These are phyloP conservation scores for Aspergillus eucalypticola DNA, from an alignment of 2,329 filamentous ascomycete species.

Conservation along the genomic window DNA sequence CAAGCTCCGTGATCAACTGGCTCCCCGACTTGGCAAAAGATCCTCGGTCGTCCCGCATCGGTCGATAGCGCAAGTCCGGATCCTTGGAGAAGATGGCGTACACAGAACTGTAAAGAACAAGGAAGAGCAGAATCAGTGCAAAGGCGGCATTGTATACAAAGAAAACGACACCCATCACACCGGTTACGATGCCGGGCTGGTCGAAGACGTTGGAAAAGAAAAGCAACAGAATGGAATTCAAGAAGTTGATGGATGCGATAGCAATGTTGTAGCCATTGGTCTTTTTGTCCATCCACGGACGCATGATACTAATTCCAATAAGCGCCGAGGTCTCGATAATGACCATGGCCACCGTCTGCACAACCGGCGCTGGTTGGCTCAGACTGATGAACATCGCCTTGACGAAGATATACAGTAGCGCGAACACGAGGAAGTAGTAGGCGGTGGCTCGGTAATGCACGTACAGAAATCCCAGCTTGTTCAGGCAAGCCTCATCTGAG, in stretches of 20 bases:
- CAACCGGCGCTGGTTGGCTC: slow-evolving; percentile 66
- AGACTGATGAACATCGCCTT: slow-evolving; percentile 88
- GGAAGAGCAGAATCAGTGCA: slow-evolving; percentile 75
- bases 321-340: slow-evolving; percentile 78
- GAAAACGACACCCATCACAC: slow-evolving; percentile 83
- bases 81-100: slow-evolving; percentile 88
- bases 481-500: slow-evolving; percentile 84
- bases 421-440: slow-evolving; percentile 87
- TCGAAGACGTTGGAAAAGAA: slow-evolving; percentile 86
- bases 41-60: slow-evolving; percentile 90
- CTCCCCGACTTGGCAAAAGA: slow-evolving; percentile 97
- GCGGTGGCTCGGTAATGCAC: slow-evolving; percentile 93
- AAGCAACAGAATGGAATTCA: slow-evolving; percentile 84
- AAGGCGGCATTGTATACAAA: slow-evolving; percentile 86
- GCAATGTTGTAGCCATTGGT: slow-evolving; percentile 95
- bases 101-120: slow-evolving; percentile 73
- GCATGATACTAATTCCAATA: slow-evolving; percentile 74
- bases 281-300: slow-evolving; percentile 98
- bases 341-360: slow-evolving; percentile 79
- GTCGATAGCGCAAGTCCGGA: slow-evolving; percentile 88
- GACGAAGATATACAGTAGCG: slow-evolving; percentile 72
- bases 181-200: slow-evolving; percentile 77
- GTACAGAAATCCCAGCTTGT: slow-evolving; percentile 97
- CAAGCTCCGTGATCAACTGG: slow-evolving; percentile 80
- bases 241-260: slow-evolving; percentile 83